Evolutionary conservation across 73 alveolate genomes (phyloP), one percentile per base, ranked within the genome.

Genomic region (Symbiodinium natans): DNA sequence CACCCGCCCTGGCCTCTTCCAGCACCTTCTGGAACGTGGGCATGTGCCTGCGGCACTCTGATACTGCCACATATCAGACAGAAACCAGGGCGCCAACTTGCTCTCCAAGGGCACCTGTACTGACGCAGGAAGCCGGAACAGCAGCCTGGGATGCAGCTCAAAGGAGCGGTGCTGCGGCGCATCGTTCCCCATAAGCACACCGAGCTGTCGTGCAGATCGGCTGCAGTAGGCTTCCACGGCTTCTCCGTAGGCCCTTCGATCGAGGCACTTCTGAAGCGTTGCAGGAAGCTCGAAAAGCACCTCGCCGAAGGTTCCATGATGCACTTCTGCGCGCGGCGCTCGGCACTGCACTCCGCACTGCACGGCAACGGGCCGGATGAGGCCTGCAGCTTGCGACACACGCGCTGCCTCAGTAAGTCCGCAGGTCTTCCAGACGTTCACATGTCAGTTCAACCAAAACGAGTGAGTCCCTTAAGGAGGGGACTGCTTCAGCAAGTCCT

Each of bases 91-190:
- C n/a, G 6, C 41, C 38, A 33, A 38, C 31, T 25, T 8, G 52
- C 46, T 3, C 86, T 39, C 68, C 48, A 2, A 23, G 5, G 11
- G 75, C 38, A 85, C 97, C 97, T 90, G 97, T 90, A 71, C 77
- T 90, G 97, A 13, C 97, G 97, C 33, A 90, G 88, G 80, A 90
- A 90, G 97, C 89, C 97, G 75, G 97, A 90, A 85, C 97, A 90
- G 83, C 97, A 90, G 83, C 97, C 97, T 90, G n/a, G 31, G 84
- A 11, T 34, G 42, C 84, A 74, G 42, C 31, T 34, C 39, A 63
- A 2, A 27, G 38, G 8, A 8, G 63, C 23, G 23, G 63, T 10
- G 63, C 63, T 48, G 63, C 63, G 63, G 17, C 8, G 63, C 63
- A 48, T 48, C 23, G 63, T 48, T 17, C 8, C 17, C 63, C n/a